phyloP scores from a whole-genome alignment of 2,329 filamentous ascomycete species.

The Corynespora cassiicola region DNA sequence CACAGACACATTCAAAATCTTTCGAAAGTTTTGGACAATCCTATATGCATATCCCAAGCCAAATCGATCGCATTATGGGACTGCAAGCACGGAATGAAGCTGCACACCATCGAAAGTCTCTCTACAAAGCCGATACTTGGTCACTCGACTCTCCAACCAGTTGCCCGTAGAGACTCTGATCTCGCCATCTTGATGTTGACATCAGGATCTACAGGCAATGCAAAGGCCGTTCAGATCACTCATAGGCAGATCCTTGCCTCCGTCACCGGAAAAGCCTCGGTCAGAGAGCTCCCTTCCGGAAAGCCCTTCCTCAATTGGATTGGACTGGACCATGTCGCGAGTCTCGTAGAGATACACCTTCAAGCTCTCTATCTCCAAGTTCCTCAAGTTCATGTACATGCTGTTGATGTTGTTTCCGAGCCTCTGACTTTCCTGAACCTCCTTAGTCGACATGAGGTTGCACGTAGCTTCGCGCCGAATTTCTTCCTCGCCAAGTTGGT shows the following conservation, averaged over 20 bases:
- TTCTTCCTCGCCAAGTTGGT: constrained; percentile 45
- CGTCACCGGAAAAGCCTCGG: constrained; percentile 47
- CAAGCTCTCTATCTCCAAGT: constrained; percentile 51
- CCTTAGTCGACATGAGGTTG: constrained; percentile 50
- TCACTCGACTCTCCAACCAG: constrained; percentile 1
- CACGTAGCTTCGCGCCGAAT: constrained; percentile 55
- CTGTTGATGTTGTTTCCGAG: constrained; percentile 48
- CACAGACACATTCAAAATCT: constrained; percentile 6
- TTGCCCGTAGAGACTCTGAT: constrained; percentile 1
- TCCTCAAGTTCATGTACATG: constrained; percentile 55
- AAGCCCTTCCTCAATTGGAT: constrained; percentile 55
- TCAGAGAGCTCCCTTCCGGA: constrained; percentile 3
- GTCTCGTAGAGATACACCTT: constrained; percentile 60
- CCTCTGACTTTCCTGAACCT: constrained; percentile 50
- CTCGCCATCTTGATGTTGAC: constrained; percentile 54
- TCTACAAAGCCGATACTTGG: constrained; percentile 1
- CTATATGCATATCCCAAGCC: no score
- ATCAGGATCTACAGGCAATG: constrained; percentile 59
- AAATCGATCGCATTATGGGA: neutral
- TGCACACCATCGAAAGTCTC: constrained; percentile 3
- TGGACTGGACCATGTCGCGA: constrained; percentile 60
- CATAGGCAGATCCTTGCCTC: constrained; percentile 54
- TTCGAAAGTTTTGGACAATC: constrained; percentile 2
- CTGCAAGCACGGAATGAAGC: neutral
- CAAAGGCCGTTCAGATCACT: constrained; percentile 57